Conservation (phyloP, 768 basidiomycete genomes). For the Mrakia frigida region DNA sequence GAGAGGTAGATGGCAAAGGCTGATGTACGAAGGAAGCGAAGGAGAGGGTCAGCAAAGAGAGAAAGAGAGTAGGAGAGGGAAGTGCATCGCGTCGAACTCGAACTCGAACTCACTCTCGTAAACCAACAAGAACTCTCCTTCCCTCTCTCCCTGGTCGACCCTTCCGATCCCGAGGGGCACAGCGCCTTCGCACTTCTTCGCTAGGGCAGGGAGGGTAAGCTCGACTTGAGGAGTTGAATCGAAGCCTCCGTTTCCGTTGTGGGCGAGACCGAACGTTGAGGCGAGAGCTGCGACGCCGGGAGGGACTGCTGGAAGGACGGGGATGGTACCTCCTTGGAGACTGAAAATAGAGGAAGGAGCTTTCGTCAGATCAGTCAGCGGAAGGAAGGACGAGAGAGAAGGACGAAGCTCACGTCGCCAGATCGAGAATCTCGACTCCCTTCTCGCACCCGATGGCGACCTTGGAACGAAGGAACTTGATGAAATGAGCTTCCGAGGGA, state of each 20-base stretch:
- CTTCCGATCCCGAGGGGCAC: slow-evolving; percentile 85
- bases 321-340: slow-evolving; percentile 83
- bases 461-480: slow-evolving; percentile 87
- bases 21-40: slow-evolving; percentile 39
- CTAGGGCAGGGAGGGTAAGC: slow-evolving; percentile 55
- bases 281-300: neutral
- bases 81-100: neutral
- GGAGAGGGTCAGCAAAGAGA: neutral
- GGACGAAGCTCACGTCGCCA: slow-evolving; percentile 40
- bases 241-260: slow-evolving; percentile 51
- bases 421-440: slow-evolving; percentile 96
- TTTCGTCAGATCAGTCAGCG: neutral
- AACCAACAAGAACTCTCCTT: slow-evolving; percentile 81
- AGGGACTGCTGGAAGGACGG: slow-evolving; percentile 43
- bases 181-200: slow-evolving; percentile 73
- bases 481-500: slow-evolving; percentile 80
- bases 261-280: slow-evolving; percentile 43
- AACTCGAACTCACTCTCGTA: slow-evolving; percentile 69
- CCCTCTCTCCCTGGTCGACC: slow-evolving; percentile 49
- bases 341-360: slow-evolving; percentile 49
- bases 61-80: neutral
- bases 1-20: slow-evolving; percentile 83
- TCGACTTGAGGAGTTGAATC: slow-evolving; percentile 36
- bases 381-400: neutral
- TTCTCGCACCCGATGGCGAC: slow-evolving; percentile 88